Evolutionary conservation across 2,329 filamentous ascomycete species (phyloP), one percentile per base, ranked within the genome.

Genomic region (Cladophialophora exuberans): DNA sequence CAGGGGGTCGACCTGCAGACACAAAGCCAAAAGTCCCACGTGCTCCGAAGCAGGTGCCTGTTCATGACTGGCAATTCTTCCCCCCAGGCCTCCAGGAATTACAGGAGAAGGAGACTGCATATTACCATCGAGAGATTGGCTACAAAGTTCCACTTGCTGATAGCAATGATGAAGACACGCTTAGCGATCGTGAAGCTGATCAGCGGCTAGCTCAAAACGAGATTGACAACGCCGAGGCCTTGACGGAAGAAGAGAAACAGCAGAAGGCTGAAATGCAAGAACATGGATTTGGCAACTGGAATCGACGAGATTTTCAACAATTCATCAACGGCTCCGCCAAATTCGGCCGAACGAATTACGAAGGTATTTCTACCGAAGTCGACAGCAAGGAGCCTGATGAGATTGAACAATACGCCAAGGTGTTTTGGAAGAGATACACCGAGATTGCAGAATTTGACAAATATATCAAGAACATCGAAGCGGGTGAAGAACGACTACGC

Each of bases 21-120:
- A 83, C 89, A 22, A 97, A 97, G 72, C 92, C 93, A 6, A 96
- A 96, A 74, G 90, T 94, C 17, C 95, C 94, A n/a, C 86, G 92
- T 52, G 90, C 94, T 7, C 94, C 94, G 0, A 96, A 95, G 74
- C 94, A 99, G 70, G 84, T 96, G 48, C 79, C 85, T 3, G 88
- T 96, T 35, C 92, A 97, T 66, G 94, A 99, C 72, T 97, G 96
- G 72, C 94, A 99, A 67, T 99, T 99, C 76, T 99, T 96, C 72
- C 92, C 93, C 0, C 79, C 86, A 0, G 83, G 86, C 39, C 83
- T 99, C 7, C 84, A 86, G 23, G 91, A 97, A 64, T 80, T 99
- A 6, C 94, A 99, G 70, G 94, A 99, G 61, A 90, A 93, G 66
- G 94, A 99, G 75, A 99, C 94, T 0, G 93, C 94, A 0, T 96